A percentile compares a stretch with the other conserved stretches of the same genome.
Conservation (phyloP, 139 green algal species). For the Tetradesmus obliquus region DNA sequence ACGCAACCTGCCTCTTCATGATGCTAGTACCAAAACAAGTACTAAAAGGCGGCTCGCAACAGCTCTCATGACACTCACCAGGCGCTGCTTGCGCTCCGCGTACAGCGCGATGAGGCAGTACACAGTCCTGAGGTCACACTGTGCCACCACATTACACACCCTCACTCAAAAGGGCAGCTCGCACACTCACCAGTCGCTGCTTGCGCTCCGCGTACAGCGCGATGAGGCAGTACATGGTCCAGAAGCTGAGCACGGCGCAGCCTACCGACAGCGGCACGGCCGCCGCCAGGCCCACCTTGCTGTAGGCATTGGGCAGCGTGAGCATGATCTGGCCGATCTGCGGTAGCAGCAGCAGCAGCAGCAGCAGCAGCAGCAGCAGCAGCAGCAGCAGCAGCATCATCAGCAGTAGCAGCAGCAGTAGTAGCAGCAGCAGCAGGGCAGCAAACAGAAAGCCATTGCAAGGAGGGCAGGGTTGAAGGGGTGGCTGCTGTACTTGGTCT, state of each 20-base stretch:
- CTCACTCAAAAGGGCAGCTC: neutral
- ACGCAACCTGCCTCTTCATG: too few species aligned
- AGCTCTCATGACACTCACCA: neutral
- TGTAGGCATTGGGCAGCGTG: slow-evolving; percentile 37
- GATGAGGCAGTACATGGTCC: slow-evolving; percentile 46
- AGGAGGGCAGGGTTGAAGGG: neutral
- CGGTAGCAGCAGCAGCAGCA: neutral
- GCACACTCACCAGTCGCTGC: slow-evolving; percentile 26
- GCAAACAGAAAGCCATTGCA: neutral
- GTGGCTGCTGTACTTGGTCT: neutral
- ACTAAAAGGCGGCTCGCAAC: neutral
- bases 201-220: slow-evolving; percentile 40
- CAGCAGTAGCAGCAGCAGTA: too few species aligned
- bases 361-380: neutral
- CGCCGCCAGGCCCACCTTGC: slow-evolving; percentile 12
- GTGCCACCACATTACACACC: neutral
- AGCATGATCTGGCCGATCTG: slow-evolving; percentile 45
- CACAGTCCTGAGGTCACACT: slow-evolving; percentile 20
- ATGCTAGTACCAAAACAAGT: too few species aligned
- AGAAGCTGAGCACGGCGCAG: slow-evolving; percentile 39
- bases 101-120: slow-evolving; percentile 38
- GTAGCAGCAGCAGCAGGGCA: neutral
- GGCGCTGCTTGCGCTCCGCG: slow-evolving; percentile 24
- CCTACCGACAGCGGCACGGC: slow-evolving; percentile 30
- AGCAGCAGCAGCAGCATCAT: neutral